Evolutionary conservation across 441 rosid species (phyloP), one percentile per base, ranked within the genome.

Genomic region (Melianthus villosus): DNA sequence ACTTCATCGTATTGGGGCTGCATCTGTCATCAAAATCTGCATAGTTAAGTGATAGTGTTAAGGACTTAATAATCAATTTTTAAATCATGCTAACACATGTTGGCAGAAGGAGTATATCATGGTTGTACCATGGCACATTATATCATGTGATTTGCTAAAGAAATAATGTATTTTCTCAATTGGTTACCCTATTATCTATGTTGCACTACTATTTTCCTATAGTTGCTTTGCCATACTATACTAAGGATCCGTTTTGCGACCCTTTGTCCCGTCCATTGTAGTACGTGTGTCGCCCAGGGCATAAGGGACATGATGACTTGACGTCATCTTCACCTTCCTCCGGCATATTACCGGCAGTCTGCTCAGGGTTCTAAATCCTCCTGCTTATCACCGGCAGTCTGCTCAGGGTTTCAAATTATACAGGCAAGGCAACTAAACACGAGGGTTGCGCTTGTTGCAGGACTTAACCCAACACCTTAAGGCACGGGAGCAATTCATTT

Each of bases 11-110:
- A 51, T 83, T 11, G 97, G 80, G 56, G 61, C 75, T 44, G 84
- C 93, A 28, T 80, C 95, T 0, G 64, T 83, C 2, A 83, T 87
- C 77, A 87, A 87, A 78, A 83, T 87, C 67, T 60, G 79, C 58
- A 50, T 8, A 6, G 91, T 77, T 22, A 80, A 80, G 64, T 83
- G 70, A 72, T 42, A 57, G 9, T 7, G 11, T 8, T 2, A 16
- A 15, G 14, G 11, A 29, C 18, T 12, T 7, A 4, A 23, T 12
- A 22, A 5, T 29, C 7, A n/a, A 25, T 29, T 14, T 31, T n/a
- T n/a, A n/a, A n/a, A n/a, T n/a, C n/a, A n/a, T n/a, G n/a, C n/a
- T n/a, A n/a, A n/a, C n/a, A n/a, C n/a, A n/a, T n/a, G n/a, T n/a
- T n/a, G n/a, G n/a, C n/a, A n/a, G n/a, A n/a, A n/a, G n/a, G n/a